Evolutionary conservation across 192 early-diverging fungal genomes (phyloP), one percentile per base, ranked within the genome.

Genomic region (Umbelopsis ramanniana): DNA sequence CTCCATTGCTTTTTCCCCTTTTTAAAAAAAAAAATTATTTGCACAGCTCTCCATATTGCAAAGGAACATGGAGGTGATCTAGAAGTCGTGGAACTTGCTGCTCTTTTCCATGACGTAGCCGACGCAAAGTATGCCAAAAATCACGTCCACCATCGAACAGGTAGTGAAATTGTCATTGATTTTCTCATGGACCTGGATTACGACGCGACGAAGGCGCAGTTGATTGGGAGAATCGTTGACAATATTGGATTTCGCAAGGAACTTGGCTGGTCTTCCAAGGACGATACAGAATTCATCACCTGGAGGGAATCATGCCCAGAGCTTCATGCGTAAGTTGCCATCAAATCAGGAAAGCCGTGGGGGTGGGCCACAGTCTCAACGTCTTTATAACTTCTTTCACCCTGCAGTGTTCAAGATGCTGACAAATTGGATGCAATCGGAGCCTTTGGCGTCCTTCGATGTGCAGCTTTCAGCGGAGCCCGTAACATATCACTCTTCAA

Each of bases 361-460:
- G n/a, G 6, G 11, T 43, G 40, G 11, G 4, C 38, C 8, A 40
- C 8, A 40, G 4, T 40, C 8, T 40, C 8, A 3, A 40, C 3
- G 4, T 6, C 38, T 40, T 40, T 40, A 40, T 40, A 40, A 40
- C 11, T 7, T 43, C 11, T 4, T 70, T 21, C 26, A 33, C 21
- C 4, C 1, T 35, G 33, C 57, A 87, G 85, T 73, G 90, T 92
- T 17, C 90, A 92, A 77, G 90, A 92, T 72, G 90, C 90, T 3
- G 90, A 92, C 68, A 87, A 89, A 37, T 68, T 92, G 66, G 90
- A 92, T 72, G 89, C 90, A 6, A 90, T 92, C 53, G 90, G 90
- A 4, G 90, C 90, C 9, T 92, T 92, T 83, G 90, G 90, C 14
- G 83, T 92, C n/a, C 79, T 90, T 46, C 78, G 90, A 12, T 92